Conservation (phyloP, 2,329 filamentous ascomycete species). For the Trichophyton rubrum region DNA sequence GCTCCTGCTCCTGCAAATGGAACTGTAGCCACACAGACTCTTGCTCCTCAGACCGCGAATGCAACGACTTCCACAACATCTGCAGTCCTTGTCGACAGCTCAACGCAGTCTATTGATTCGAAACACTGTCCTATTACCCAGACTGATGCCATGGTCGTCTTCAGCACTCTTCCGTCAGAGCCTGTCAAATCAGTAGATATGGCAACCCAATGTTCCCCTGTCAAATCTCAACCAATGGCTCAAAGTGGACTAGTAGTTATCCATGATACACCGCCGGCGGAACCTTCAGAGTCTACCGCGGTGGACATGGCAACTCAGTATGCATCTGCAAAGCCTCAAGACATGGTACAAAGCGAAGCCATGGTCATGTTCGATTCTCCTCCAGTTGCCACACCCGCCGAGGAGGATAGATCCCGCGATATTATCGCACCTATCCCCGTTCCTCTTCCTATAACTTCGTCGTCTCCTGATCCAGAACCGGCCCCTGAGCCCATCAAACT, state of each 20-base stretch:
- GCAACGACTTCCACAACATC: slow-evolving; percentile 5
- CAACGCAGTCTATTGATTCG: slow-evolving; percentile 32
- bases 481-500: slow-evolving; percentile 17
- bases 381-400: slow-evolving; percentile 21
- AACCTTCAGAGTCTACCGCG: not conserved
- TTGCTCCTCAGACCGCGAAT: not conserved
- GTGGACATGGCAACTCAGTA: slow-evolving; percentile 3
- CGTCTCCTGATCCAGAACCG: slow-evolving; percentile 8
- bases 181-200: not conserved
- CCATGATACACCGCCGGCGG: not conserved
- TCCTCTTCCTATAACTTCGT: slow-evolving; percentile 3
- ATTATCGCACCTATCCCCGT: not conserved
- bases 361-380: slow-evolving; percentile 23
- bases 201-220: not conserved
- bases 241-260: not conserved
- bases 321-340: not conserved
- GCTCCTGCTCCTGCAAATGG: slow-evolving; percentile 30
- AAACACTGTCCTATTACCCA: slow-evolving; percentile 16
- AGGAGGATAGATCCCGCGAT: not conserved
- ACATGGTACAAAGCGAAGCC: slow-evolving; percentile 14
- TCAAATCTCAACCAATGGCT: not conserved
- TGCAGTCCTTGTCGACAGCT: slow-evolving; percentile 24
- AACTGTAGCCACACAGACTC: slow-evolving; percentile 14
- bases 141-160: slow-evolving; percentile 17
- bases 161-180: slow-evolving; percentile 15